Conservation (phyloP, 2,329 filamentous ascomycete species). For the Ramichloridium luteum region DNA sequence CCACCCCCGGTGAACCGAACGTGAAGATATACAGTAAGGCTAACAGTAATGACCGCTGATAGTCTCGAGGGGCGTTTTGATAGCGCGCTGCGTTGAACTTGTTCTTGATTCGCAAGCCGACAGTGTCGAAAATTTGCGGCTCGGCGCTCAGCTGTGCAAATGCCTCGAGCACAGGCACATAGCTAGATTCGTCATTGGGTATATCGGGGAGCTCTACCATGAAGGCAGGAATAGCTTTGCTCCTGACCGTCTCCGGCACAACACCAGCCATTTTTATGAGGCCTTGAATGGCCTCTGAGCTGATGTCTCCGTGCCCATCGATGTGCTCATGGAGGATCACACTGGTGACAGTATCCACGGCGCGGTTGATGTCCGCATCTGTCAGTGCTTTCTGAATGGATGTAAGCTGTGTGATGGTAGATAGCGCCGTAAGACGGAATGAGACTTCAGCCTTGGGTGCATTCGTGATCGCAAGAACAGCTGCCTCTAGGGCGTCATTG, state of each 20-base stretch:
- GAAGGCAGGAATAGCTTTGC: conserved; percentile 54
- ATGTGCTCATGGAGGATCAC: conserved; percentile 49
- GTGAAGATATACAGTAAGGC: conserved; percentile 51
- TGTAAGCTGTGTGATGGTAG: conserved; percentile 33
- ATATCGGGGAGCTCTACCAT: conserved; percentile 48
- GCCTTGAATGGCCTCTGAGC: conserved; percentile 45
- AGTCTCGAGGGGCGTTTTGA: conserved; percentile 39
- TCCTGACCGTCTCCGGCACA: conserved; percentile 49
- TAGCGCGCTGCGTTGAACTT: conserved; percentile 47
- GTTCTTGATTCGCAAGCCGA: conserved; percentile 50
- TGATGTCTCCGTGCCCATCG: conserved; percentile 44
- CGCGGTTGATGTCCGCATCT: conserved; percentile 32
- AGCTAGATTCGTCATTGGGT: conserved; percentile 32
- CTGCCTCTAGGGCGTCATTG: conserved; percentile 30
- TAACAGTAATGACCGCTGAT: conserved; percentile 47
- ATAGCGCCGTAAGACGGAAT: conserved; percentile 34
- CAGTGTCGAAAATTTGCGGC: conserved; percentile 49
- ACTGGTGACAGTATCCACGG: conserved; percentile 49
- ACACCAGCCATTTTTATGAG: conserved; percentile 50
- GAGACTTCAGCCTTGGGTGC: conserved; percentile 38
- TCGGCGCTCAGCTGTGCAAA: conserved; percentile 53
- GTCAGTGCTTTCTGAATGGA: conserved; percentile 30
- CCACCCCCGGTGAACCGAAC: conserved; percentile 33
- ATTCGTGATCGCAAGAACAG: conserved; percentile 32
- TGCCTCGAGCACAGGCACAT: conserved; percentile 47